phyloP scores from a whole-genome alignment of 768 basidiomycete genomes.

The Dentipellis fragilis region DNA sequence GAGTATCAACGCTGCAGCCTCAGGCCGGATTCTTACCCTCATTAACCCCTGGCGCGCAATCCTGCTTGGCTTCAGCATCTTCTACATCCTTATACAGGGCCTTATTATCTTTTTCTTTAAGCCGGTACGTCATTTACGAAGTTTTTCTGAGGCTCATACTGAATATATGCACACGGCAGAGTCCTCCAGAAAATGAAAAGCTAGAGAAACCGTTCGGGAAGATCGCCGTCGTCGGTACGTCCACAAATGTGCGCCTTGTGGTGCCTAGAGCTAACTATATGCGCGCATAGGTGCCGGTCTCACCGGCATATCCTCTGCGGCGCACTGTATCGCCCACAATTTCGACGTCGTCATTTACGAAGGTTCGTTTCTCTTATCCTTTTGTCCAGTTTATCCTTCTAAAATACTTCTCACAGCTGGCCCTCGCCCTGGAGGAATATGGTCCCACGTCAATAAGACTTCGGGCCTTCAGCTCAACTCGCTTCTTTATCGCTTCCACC shows the following conservation, averaged over 20 bases:
- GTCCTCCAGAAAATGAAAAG: slow-evolving; percentile 14
- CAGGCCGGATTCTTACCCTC: background rate
- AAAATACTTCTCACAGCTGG: slow-evolving; percentile 8
- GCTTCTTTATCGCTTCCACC: slow-evolving; percentile 41
- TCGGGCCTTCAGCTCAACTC: slow-evolving; percentile 43
- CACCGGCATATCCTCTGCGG: slow-evolving; percentile 43
- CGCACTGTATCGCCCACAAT: slow-evolving; percentile 39
- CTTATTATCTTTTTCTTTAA: slow-evolving; percentile 32
- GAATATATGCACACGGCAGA: slow-evolving; percentile 1
- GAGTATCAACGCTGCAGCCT: too few species aligned
- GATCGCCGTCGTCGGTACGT: slow-evolving; percentile 23
- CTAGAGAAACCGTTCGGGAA: slow-evolving; percentile 27
- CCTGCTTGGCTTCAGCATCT: slow-evolving; percentile 12
- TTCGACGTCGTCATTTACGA: slow-evolving; percentile 46
- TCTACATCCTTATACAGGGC: slow-evolving; percentile 27
- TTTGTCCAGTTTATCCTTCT: too few species aligned
- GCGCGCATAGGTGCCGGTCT: slow-evolving; percentile 37
- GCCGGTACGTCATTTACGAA: slow-evolving; percentile 16
- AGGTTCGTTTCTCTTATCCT: slow-evolving; percentile 10
- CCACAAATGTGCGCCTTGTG: background rate
- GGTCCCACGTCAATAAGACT: slow-evolving; percentile 41
- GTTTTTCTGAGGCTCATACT: background rate
- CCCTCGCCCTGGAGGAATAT: slow-evolving; percentile 35
- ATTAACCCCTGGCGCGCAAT: slow-evolving; percentile 4
- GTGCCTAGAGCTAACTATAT: background rate